Percentiles rank a stretch among this genome's conserved stretches.
Conservation (phyloP, 768 basidiomycete genomes). For the Daedaleopsis sinensis region DNA sequence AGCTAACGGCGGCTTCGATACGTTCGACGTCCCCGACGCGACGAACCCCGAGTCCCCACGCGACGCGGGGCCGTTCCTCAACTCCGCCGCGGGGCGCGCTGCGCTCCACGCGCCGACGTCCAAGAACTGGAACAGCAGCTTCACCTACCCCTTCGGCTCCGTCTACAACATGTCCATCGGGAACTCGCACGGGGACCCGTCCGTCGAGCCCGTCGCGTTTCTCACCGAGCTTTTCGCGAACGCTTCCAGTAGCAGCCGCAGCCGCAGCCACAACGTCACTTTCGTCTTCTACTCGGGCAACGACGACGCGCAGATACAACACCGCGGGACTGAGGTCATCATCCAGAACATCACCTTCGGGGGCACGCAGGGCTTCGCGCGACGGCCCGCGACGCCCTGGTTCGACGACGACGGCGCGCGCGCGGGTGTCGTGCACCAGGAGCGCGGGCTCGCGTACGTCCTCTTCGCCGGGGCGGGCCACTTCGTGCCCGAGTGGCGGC, state of each 20-base stretch:
- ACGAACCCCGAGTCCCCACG: conserved; percentile 47
- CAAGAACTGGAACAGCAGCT: conserved; percentile 43
- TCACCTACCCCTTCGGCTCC: conserved; percentile 41
- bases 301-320: conserved; percentile 66
- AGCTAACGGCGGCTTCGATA: conserved; percentile 16
- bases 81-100: conserved; percentile 51
- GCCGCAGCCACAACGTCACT: conserved; percentile 46
- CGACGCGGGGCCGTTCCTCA: conserved; percentile 61
- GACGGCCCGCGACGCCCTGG: conserved; percentile 71
- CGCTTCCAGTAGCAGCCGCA: too few species aligned
- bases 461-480: conserved; percentile 44
- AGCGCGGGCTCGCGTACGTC: conserved; percentile 58
- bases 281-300: conserved; percentile 71
- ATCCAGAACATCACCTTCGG: conserved; percentile 79
- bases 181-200: conserved; percentile 20
- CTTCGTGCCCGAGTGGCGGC: conserved; percentile 49
- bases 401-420: conserved; percentile 56
- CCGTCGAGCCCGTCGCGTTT: conserved; percentile 60
- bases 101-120: conserved; percentile 73
- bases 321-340: conserved; percentile 54
- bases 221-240: conserved; percentile 66
- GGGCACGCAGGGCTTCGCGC: conserved; percentile 73
- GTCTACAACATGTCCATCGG: conserved; percentile 17
- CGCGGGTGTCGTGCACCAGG: conserved; percentile 76
- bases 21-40: conserved; percentile 25